Conservation (phyloP, 2,329 filamentous ascomycete species). For the Fulvia fulva region DNA sequence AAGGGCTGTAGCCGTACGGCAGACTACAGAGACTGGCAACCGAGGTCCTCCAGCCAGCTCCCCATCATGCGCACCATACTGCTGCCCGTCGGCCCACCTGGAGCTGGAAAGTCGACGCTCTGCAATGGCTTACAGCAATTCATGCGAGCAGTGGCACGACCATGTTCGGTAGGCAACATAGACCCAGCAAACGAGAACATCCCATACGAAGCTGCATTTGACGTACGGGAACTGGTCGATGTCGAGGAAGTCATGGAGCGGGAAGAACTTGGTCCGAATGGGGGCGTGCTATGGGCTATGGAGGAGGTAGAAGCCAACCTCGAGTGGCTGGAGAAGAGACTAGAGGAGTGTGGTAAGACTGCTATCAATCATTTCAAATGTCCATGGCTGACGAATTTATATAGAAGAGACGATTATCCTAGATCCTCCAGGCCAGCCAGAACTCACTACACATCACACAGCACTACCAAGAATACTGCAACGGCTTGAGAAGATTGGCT, state of each 20-base stretch:
- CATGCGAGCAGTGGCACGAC: slow-evolving; percentile 88
- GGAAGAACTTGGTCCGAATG: slow-evolving; percentile 86
- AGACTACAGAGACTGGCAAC: not conserved
- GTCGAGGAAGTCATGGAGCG: slow-evolving; percentile 94
- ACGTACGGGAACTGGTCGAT: slow-evolving; percentile 83
- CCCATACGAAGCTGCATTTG: slow-evolving; percentile 81
- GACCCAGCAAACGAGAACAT: slow-evolving; percentile 95
- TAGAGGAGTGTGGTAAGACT: slow-evolving; percentile 54
- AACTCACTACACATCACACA: slow-evolving; percentile 92
- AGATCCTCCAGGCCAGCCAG: slow-evolving; percentile 94
- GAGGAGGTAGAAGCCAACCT: slow-evolving; percentile 93
- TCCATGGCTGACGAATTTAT: not conserved
- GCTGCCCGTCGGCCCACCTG: slow-evolving; percentile 67
- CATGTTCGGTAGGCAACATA: slow-evolving; percentile 92
- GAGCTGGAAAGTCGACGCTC: slow-evolving; percentile 94
- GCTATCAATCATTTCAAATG: not conserved
- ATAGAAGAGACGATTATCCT: slow-evolving; percentile 87
- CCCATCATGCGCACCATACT: slow-evolving; percentile 26
- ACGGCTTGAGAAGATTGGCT: slow-evolving; percentile 82
- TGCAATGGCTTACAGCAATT: slow-evolving; percentile 99
- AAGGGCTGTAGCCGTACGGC: not conserved
- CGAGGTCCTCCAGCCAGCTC: not conserved
- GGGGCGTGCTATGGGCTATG: slow-evolving; percentile 85
- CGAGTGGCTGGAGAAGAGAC: slow-evolving; percentile 80
- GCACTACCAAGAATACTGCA: slow-evolving; percentile 90